Evolutionary conservation across 805 yeast species (phyloP), one percentile per base, ranked within the genome.

Genomic region (Cephaloascus fragrans): DNA sequence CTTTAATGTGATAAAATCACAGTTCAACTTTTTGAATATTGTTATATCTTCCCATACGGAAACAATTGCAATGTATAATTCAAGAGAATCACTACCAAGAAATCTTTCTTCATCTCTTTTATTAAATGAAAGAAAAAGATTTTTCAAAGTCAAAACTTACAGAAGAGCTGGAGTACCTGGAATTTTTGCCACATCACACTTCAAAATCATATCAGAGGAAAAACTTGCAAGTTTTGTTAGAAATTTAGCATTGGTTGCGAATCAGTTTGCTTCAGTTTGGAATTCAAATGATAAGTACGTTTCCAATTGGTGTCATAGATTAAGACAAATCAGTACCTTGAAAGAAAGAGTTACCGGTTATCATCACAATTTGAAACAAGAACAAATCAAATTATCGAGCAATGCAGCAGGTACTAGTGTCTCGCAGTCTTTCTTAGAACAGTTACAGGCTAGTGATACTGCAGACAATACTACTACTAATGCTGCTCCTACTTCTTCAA

Each of bases 21-120:
- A 87, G 58, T 87, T 87, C 67, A 86, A 82, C 47, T 86, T 86
- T 55, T 67, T 88, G 53, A 83, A 81, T 47, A 75, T 87, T 44
- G 94, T 85, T 29, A 75, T 87, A 19, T 68, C 80, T 4, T 95
- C 95, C 0, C 77, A 73, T 39, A 49, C 72, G 3, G 16, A 34
- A 4, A 26, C 40, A 29, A 32, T 16, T 6, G 18, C 33, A 6
- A 31, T 31, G 18, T 31, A 31, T 16, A 31, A 31, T 14, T 31
- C 15, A 14, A 31, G 33, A 31, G 33, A 31, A 23, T 12, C 28
- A 23, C 28, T 8, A 23, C 6, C 12, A 6, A 23, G 28, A 23
- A 6, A 23, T 8, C 6, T 8, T 23, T 23, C 28, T 8, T 23
- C 28, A 8, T 8, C 28, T 8, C 12, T 12, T 8, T 23, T 23